Base-by-base conservation (phyloP, 768 basidiomycete genomes). In the Xerocomellus intermedius region DNA sequence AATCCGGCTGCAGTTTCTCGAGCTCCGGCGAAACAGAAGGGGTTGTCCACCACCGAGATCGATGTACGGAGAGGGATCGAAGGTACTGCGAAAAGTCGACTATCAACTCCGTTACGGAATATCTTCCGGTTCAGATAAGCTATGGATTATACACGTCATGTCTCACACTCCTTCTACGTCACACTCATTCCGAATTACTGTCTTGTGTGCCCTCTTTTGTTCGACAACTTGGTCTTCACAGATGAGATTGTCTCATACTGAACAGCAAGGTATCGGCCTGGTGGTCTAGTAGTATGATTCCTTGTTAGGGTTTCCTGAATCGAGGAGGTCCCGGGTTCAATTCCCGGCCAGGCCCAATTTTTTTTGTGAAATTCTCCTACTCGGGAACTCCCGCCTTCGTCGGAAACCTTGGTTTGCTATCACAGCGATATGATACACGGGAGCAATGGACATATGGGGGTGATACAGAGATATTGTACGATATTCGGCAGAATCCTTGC, bases 251-350 rank as follows among this genome's bases (percentile, higher is more conserved):
- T n/a, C 2, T 39, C 24, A n/a, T 7, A 1, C 1, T 2, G 16
- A 8, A 0, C 2, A 2, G 0, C 1, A 1, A 21, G 1, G 14
- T 38, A 21, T 54, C 56, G 79, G 78, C 80, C 77, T 79, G 77
- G 74, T 80, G 78, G 79, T 80, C 79, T 82, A 81, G 80, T 81
- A 77, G 80, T 79, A 82, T 82, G 80, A 82, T 81, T 81, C 80
- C 78, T 81, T 78, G 78, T 82, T 81, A 79, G 80, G 79, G 80
- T 56, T 58, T 33, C 50, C 49, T 56, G 50, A 41, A 52, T 80
- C 77, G 79, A 79, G 79, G 78, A 81, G 78, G 79, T 78, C 79
- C 79, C 75, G 78, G 78, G 79, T 81, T 81, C 79, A 77, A 81
- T 79, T 79, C 78, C 78, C 77, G 75, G 76, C 71, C 72, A 79